Conservation (phyloP, 2,329 filamentous ascomycete genomes). For the Diaporthe humulicola region DNA sequence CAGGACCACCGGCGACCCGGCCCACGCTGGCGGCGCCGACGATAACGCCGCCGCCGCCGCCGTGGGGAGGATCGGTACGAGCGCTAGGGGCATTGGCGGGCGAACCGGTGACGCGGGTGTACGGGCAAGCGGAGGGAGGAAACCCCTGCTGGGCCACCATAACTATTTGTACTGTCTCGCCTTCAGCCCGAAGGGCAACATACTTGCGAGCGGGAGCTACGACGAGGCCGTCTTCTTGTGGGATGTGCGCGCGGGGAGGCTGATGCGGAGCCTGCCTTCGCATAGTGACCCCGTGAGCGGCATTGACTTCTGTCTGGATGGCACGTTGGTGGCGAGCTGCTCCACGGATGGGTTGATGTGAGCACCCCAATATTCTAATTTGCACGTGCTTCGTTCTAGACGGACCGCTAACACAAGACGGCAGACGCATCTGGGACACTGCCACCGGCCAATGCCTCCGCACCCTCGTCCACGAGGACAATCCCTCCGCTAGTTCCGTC, state of each 20-base stretch:
- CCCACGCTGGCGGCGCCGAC: conserved; percentile 47
- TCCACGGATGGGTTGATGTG: conserved; percentile 90
- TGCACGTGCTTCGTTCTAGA: conserved; percentile 23
- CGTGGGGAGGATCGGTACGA: conserved; percentile 40
- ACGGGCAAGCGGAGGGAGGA: conserved; percentile 52
- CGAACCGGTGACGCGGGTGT: conserved; percentile 36
- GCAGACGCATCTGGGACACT: conserved; percentile 92
- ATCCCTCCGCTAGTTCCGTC: conserved; percentile 88
- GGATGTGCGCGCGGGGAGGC: conserved; percentile 89
- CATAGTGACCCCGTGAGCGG: conserved; percentile 95
- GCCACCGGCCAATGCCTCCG: conserved; percentile 94
- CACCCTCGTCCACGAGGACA: conserved; percentile 96
- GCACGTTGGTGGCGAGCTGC: conserved; percentile 91
- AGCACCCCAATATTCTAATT: conserved; percentile 48
- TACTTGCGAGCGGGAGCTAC: conserved; percentile 94
- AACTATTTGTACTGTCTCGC: conserved; percentile 96
- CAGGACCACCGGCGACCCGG: conserved; percentile 66
- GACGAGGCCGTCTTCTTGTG: conserved; percentile 97
- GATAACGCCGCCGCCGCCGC: conserved; percentile 35
- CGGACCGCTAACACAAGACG: background rate
- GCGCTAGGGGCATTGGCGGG: conserved; percentile 34
- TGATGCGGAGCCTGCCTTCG: conserved; percentile 92
- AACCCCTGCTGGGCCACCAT: conserved; percentile 85
- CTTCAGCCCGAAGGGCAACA: conserved; percentile 98
- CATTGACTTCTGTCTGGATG: conserved; percentile 93